Evolutionary conservation across 495 filamentous ascomycete genomes (phyloP), one percentile per base, ranked within the genome.

Genomic region (Chlorociboria aeruginascens): DNA sequence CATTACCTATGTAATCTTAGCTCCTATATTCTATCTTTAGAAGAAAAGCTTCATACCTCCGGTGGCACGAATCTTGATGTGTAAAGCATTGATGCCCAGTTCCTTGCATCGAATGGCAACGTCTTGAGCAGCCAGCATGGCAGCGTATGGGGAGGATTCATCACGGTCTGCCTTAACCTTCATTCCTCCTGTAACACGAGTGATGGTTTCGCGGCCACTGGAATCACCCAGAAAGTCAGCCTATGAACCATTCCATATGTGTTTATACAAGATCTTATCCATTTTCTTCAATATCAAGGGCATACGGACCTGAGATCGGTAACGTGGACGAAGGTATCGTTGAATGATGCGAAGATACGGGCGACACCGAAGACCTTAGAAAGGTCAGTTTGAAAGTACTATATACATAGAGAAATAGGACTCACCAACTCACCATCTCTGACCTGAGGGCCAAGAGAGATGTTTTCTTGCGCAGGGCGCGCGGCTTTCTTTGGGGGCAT

Each of bases 131-230:
- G 92, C 92, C 83, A 99, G 86, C 92, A 99, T 99, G 69, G 92
- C 92, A 61, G 92, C 92, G 79, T 99, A 99, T 54, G 92, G 92
- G 42, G 89, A 96, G 53, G 89, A 96, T 79, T 99, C 92, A 73
- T 99, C 92, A 75, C 92, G 89, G 69, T 99, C 92, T 69, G 92
- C 92, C 83, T 99, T 99, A 77, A 99, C 92, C 79, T 99, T 99
- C 92, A 97, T 97, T 66, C 92, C 92, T 71, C 92, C 92, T 60
- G 92, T 99, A 51, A 99, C 89, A 83, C 92, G 89, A 80, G 77
- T 81, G 72, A 99, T 90, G 73, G 92, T 99, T 88, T 99, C 92
- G 73, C 92, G 92, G 73, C 92, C 92, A 73, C 87, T 95, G 79
- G 74, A 71, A 76, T 72, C 72, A 80, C 69, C 69, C 69, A 72